Evolutionary conservation across 164 flowering plant species (phyloP), one percentile per base, ranked within the genome.

Genomic region (Vitis cinerea): DNA sequence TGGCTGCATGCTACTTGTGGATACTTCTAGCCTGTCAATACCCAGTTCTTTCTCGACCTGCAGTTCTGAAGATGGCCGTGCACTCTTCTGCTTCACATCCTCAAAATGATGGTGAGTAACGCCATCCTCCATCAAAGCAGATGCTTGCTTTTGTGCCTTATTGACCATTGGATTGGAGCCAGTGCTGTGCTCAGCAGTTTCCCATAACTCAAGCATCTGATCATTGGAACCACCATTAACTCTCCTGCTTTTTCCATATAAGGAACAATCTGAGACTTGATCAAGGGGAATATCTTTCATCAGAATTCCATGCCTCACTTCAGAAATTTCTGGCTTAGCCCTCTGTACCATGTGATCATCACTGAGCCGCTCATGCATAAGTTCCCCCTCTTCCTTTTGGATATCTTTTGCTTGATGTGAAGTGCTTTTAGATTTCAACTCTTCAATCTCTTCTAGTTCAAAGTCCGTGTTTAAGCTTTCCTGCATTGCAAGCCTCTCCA

Each of bases 201-300:
- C 91, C 94, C 92, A 89, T 50, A 85, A 68, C 73, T 83, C 87
- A 31, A 88, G 90, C 90, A 89, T 87, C 73, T 80, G 83, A 72
- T 88, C 95, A 73, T 83, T 82, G 27, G 78, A 10, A 47, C 77
- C 75, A 56, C 67, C 50, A 58, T 65, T 75, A 50, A 62, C 74
- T 71, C 72, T 82, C 72, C 73, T 72, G 69, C 82, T 74, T 57
- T 49, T 70, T 53, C 79, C 73, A 50, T 65, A 47, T 23, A 71
- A 75, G 30, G 90, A 81, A 51, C 71, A 56, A 61, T 83, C 83
- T 16, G 94, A 90, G 53, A 68, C 84, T 56, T 84, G 87, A 81
- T 91, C 97, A 15, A 93, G 93, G 9, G 82, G 91, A 78, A 93
- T 91, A 71, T 95, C 97, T 83, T 90, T 95, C 89, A 89, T 83